Evolutionary conservation across 176 grass and related monocot species (phyloP).

Genomic region (Olyra latifolia): DNA sequence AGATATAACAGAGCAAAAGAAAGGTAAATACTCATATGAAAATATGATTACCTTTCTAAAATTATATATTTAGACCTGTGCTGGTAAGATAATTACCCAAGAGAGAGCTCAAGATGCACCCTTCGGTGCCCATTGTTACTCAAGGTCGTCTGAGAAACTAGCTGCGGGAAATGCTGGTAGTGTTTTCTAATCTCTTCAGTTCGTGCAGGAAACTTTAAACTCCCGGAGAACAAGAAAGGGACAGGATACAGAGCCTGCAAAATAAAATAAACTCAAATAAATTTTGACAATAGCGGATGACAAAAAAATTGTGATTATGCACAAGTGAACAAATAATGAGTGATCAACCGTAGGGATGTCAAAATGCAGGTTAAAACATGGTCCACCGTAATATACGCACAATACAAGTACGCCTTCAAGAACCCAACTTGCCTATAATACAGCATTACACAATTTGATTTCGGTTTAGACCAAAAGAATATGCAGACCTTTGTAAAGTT

Average conservation of each 20-base stretch:
- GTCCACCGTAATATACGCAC: not conserved
- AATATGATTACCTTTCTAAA: conserved; percentile 9
- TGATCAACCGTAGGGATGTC: not conserved
- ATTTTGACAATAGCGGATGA: not conserved
- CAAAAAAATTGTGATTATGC: not conserved
- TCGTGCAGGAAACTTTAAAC: conserved; percentile 68
- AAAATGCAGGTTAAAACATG: not conserved
- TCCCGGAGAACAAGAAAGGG: conserved; percentile 87
- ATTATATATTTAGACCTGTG: not conserved
- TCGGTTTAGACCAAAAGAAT: not conserved
- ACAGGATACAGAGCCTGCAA: conserved; percentile 83
- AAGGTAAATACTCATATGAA: not conserved
- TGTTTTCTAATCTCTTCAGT: conserved; percentile 65
- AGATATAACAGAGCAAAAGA: conserved; percentile 24
- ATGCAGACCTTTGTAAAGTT: not conserved
- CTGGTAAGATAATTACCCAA: conserved; percentile 61
- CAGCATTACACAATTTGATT: not conserved
- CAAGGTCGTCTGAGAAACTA: conserved; percentile 48
- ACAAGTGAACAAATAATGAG: not conserved
- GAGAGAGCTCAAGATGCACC: conserved; percentile 75
- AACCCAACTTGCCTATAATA: not conserved
- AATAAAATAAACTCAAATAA: conserved; percentile 23
- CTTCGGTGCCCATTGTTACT: conserved; percentile 54
- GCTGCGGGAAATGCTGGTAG: conserved; percentile 61
- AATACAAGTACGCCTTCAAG: not conserved